Percentiles rank a stretch among this genome's conserved stretches.
phyloP scores from a whole-genome alignment of 371 early-diverging fungal species.

The Mucor piriformis region DNA sequence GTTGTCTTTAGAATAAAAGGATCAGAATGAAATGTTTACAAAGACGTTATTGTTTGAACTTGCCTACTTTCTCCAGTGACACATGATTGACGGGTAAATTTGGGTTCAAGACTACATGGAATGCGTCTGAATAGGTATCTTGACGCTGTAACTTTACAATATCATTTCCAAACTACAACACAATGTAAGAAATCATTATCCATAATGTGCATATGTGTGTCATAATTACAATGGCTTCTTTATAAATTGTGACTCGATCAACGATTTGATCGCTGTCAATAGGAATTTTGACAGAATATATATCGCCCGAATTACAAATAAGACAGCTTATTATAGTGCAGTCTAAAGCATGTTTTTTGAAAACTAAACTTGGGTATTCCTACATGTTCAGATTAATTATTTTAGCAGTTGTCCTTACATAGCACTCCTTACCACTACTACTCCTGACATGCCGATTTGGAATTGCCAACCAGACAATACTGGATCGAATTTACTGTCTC shows the following conservation, averaged over 20 bases:
- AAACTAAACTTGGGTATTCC: conserved; percentile 15
- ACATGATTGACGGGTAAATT: conserved; percentile 12
- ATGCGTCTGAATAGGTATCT: conserved; percentile 26
- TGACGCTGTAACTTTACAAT: conserved; percentile 21
- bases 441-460: conserved; percentile 43
- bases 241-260: conserved; percentile 23
- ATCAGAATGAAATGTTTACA: too few species aligned
- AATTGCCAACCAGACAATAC: conserved; percentile 41
- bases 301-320: conserved; percentile 34
- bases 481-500: conserved; percentile 23
- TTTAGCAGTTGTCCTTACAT: too few species aligned
- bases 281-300: conserved; percentile 32
- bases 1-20: background rate
- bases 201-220: background rate
- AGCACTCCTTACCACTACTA: conserved; percentile 41
- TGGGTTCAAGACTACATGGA: conserved; percentile 29
- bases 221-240: conserved; percentile 18
- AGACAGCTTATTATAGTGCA: conserved; percentile 42
- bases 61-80: conserved; percentile 4
- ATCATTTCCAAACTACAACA: conserved; percentile 28
- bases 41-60: too few species aligned
- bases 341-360: conserved; percentile 15
- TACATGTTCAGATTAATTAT: too few species aligned
- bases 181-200: too few species aligned
- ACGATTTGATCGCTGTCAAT: conserved; percentile 14